phyloP scores from a whole-genome alignment of 2,329 filamentous ascomycete genomes.

The Elsinoe australis region DNA sequence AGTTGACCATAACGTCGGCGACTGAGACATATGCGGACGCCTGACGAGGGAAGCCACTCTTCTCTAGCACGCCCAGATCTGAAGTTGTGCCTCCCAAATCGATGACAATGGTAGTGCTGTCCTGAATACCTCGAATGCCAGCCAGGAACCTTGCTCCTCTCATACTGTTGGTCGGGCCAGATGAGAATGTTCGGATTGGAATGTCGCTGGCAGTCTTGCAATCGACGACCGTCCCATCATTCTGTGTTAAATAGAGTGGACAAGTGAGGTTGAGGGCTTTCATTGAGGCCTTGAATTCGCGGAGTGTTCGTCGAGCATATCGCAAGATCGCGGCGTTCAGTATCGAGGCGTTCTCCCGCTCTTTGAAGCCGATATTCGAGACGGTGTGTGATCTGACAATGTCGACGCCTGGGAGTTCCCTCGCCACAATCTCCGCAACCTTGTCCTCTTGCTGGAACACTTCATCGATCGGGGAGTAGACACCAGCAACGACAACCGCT shows the following conservation, averaged over 20 bases:
- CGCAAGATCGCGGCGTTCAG: slow-evolving; percentile 43
- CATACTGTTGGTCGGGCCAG: slow-evolving; percentile 48
- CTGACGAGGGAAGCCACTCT: slow-evolving; percentile 55
- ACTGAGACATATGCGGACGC: slow-evolving; percentile 54
- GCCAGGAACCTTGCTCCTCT: slow-evolving; percentile 52
- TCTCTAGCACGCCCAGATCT: slow-evolving; percentile 53
- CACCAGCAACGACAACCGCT: slow-evolving; percentile 49
- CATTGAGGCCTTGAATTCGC: slow-evolving; percentile 41
- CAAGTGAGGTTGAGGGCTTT: slow-evolving; percentile 39
- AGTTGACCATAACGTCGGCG: slow-evolving; percentile 51
- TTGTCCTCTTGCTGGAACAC: slow-evolving; percentile 45
- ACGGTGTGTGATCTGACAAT: slow-evolving; percentile 47
- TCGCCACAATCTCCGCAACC: slow-evolving; percentile 42
- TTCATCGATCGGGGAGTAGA: slow-evolving; percentile 53
- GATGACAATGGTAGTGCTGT: slow-evolving; percentile 45
- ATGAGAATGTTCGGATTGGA: slow-evolving; percentile 46
- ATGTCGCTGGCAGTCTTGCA: slow-evolving; percentile 40
- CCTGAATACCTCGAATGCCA: slow-evolving; percentile 25
- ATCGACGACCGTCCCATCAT: slow-evolving; percentile 45
- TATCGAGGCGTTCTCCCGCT: slow-evolving; percentile 46
- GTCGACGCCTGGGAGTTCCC: slow-evolving; percentile 42
- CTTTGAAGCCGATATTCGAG: slow-evolving; percentile 44
- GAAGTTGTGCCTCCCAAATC: slow-evolving; percentile 61
- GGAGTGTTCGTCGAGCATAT: slow-evolving; percentile 41
- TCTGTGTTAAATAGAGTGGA: slow-evolving; percentile 46